Percentiles rank a stretch among this genome's conserved stretches.
Conservation (phyloP, 805 yeast species). For the Hanseniaspora lachancei region DNA sequence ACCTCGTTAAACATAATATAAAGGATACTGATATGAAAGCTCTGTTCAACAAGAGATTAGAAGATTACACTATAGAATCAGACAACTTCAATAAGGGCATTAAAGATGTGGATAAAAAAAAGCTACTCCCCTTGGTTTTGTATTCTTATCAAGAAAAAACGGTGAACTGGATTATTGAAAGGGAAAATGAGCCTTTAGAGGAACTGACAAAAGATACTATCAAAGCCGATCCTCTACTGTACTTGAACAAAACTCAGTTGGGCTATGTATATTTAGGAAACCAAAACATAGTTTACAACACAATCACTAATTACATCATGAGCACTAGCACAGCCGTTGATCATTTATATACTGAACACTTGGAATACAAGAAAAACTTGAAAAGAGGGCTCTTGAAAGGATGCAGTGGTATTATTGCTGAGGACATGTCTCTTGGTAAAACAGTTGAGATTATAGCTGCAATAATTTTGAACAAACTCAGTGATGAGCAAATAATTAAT, state of each 20-base stretch:
- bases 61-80: background rate
- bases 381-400: constrained; percentile 7
- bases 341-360: constrained; percentile 5
- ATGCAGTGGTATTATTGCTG: constrained; percentile 58
- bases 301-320: constrained; percentile 24
- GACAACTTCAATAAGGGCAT: background rate
- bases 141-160: constrained; percentile 25
- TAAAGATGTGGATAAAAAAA: background rate
- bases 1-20: background rate
- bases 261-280: constrained; percentile 3
- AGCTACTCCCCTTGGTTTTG: constrained; percentile 13
- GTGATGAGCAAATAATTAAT: background rate
- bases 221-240: background rate
- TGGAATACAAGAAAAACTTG: background rate
- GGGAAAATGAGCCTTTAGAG: constrained; percentile 16
- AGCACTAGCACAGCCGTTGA: constrained; percentile 16
- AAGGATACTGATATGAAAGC: background rate
- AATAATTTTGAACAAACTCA: constrained; percentile 39
- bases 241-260: background rate
- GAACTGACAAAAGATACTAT: background rate
- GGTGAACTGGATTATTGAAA: constrained; percentile 25
- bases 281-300: constrained; percentile 22
- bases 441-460: constrained; percentile 74
- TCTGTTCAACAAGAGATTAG: background rate
- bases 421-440: constrained; percentile 96